Conservation (phyloP, 164 flowering plant species). For the Platanus orientalis region DNA sequence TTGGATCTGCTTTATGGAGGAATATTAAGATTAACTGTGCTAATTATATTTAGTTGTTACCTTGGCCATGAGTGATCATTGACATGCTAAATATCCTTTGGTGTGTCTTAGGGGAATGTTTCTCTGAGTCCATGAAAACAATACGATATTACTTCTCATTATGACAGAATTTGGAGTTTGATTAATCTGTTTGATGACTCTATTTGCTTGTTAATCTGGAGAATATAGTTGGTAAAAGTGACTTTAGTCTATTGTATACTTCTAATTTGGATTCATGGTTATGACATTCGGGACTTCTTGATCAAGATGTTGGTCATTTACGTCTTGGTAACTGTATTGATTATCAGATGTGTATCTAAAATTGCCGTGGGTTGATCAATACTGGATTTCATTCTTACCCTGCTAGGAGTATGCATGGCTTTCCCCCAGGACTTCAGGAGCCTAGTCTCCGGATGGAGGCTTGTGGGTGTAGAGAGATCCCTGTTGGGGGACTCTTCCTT, state of each 20-base stretch:
- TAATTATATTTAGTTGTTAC: neutral
- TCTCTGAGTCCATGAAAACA: neutral
- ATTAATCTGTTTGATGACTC: neutral
- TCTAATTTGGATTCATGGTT: neutral
- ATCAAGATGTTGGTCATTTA: no score
- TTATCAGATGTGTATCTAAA: no score
- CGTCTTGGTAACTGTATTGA: no score
- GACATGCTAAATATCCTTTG: neutral
- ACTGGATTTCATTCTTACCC: no score
- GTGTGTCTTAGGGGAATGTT: neutral
- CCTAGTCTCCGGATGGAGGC: no score
- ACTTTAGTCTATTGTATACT: neutral
- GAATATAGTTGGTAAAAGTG: neutral
- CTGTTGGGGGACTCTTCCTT: no score
- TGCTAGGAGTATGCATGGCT: no score
- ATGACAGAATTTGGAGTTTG: neutral
- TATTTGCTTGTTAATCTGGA: neutral
- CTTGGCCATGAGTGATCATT: no score
- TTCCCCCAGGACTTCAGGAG: no score
- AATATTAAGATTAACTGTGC: neutral
- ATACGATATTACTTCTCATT: neutral
- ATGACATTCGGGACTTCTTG: no score
- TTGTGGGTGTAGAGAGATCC: no score
- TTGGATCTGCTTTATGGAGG: neutral
- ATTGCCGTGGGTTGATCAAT: no score